Evolutionary conservation across 306 rosid species (phyloP).

Genomic region (Datisca glomerata): DNA sequence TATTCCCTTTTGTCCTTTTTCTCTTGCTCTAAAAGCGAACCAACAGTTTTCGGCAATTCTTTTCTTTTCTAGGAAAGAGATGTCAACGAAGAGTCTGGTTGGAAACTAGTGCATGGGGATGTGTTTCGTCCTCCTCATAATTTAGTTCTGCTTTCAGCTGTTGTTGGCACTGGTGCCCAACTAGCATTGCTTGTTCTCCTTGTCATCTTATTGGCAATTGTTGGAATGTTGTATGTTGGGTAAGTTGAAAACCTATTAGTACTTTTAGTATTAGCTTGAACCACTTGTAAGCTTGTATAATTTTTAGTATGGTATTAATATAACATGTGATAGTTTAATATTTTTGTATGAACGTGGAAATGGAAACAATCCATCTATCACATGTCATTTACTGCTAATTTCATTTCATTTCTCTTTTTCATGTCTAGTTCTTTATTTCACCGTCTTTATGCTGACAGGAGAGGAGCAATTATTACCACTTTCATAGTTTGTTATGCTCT

Average conservation of each 20-base stretch:
- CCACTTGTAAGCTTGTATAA: no score
- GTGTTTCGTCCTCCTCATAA: slow-evolving; percentile 79
- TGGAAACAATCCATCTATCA: no score
- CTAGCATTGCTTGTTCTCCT: slow-evolving; percentile 86
- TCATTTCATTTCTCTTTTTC: not conserved
- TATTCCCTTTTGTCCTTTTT: not conserved
- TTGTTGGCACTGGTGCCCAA: slow-evolving; percentile 97
- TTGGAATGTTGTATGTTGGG: slow-evolving; percentile 96
- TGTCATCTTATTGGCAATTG: slow-evolving; percentile 88
- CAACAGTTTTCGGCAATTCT: not conserved
- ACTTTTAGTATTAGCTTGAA: not conserved
- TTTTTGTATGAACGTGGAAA: no score
- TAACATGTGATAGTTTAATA: no score
- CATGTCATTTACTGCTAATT: no score
- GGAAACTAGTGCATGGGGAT: slow-evolving; percentile 99
- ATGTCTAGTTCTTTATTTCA: no score
- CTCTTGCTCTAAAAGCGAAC: not conserved
- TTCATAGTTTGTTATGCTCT: slow-evolving; percentile 97
- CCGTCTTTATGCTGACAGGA: no score
- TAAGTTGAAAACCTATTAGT: slow-evolving; percentile 15
- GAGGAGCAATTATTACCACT: slow-evolving; percentile 96
- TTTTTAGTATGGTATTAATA: no score
- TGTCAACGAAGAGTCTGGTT: slow-evolving; percentile 97
- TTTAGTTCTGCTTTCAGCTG: slow-evolving; percentile 80
- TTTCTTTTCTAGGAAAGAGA: slow-evolving; percentile 67